phyloP scores from a whole-genome alignment of 352 stramenopile genomes.

The Globisporangium nagaii region DNA sequence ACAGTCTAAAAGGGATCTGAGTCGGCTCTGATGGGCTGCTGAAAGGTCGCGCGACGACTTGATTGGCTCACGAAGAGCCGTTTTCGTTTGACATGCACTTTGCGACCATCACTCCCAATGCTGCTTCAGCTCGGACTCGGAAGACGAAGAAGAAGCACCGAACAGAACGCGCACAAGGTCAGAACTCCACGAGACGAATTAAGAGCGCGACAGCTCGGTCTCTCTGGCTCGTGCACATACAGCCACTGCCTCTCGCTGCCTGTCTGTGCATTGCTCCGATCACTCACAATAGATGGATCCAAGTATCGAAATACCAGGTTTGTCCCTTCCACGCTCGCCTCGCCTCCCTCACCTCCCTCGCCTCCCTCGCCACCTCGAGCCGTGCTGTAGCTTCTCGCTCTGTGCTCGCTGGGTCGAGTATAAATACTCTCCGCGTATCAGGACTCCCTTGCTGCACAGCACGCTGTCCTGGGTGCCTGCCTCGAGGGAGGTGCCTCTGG shows the following conservation, averaged over 20 bases:
- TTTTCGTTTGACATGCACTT: too few relatives aligned
- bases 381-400: not conserved
- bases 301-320: not conserved
- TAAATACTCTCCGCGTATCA: conserved; percentile 1
- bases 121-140: too few relatives aligned
- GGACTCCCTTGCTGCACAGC: too few relatives aligned
- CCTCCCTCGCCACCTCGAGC: not conserved
- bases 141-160: too few relatives aligned
- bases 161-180: too few relatives aligned
- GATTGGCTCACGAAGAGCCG: conserved; percentile 1
- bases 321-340: not conserved
- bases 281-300: not conserved
- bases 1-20: too few relatives aligned
- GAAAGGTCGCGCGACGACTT: not conserved
- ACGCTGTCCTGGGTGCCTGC: too few relatives aligned
- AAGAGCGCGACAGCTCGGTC: too few relatives aligned
- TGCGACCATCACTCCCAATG: not conserved
- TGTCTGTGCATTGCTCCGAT: not conserved
- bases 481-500: not conserved
- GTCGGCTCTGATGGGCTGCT: not conserved
- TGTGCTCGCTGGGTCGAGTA: not conserved
- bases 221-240: too few relatives aligned
- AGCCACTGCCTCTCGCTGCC: not conserved
- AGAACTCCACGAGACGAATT: too few relatives aligned
- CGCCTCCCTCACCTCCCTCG: too few relatives aligned